These are phyloP conservation scores for Colletotrichum liriopes DNA, from an alignment of 2,329 filamentous ascomycete species.

Conservation along the genomic window DNA sequence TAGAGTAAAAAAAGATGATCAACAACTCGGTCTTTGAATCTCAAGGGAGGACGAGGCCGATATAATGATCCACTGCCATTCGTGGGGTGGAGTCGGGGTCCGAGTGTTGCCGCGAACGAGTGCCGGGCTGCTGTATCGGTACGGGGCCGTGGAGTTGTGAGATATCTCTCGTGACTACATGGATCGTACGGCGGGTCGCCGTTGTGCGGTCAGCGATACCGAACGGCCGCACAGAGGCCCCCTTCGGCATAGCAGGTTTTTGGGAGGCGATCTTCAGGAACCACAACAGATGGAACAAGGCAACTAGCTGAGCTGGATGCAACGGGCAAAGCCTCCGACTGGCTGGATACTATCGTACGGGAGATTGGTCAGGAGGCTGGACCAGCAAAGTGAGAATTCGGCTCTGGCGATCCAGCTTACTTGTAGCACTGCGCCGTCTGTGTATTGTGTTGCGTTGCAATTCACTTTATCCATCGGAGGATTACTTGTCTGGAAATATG, in stretches of 20 bases:
- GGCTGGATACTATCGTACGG: slow-evolving; percentile 15
- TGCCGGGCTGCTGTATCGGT: slow-evolving; percentile 17
- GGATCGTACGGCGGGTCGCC: background rate
- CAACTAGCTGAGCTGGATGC: background rate
- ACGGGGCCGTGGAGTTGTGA: background rate
- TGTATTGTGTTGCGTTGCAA: slow-evolving; percentile 28
- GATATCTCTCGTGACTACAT: background rate
- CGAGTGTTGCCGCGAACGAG: slow-evolving; percentile 13
- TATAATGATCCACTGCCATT: slow-evolving; percentile 28
- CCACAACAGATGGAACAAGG: background rate
- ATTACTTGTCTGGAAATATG: slow-evolving; percentile 33
- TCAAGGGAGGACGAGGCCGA: slow-evolving; percentile 24
- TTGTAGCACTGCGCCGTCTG: slow-evolving; percentile 8
- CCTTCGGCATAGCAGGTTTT: slow-evolving; percentile 21
- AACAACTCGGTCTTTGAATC: slow-evolving; percentile 25
- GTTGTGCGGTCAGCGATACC: slow-evolving; percentile 25
- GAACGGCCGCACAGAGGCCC: slow-evolving; percentile 32
- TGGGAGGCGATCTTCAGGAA: slow-evolving; percentile 19
- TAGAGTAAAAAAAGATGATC: background rate
- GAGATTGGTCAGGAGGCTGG: slow-evolving; percentile 18
- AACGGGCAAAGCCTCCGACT: slow-evolving; percentile 14
- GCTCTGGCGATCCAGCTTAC: background rate
- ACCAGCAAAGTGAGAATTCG: slow-evolving; percentile 13
- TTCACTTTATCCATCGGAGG: slow-evolving; percentile 34
- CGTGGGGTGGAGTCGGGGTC: slow-evolving; percentile 21